Percentiles rank a stretch among this genome's conserved stretches.
Evolutionary conservation across 139 green algal genomes (phyloP).

Genomic region (Ulvella scutata): DNA sequence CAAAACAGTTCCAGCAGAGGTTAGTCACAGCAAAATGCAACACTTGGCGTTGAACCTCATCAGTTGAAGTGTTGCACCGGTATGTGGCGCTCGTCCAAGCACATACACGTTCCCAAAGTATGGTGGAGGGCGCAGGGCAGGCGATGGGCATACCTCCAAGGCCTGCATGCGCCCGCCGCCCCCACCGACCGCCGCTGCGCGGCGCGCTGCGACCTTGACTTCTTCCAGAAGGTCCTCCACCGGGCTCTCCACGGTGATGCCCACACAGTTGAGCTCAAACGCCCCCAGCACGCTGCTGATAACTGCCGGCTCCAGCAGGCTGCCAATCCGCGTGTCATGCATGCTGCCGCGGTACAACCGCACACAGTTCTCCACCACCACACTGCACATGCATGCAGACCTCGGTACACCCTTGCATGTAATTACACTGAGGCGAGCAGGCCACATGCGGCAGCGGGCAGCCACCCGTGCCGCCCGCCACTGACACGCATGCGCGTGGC

Average conservation of each 20-base stretch:
- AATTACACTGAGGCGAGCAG: neutral
- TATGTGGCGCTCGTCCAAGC: no score
- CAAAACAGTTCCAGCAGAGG: no score
- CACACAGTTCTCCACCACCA: neutral
- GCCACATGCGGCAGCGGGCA: neutral
- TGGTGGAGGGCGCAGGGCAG: no score
- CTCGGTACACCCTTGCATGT: neutral
- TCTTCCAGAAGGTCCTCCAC: neutral
- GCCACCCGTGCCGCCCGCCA: neutral
- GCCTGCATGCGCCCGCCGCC: no score
- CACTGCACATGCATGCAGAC: neutral
- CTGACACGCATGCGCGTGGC: no score
- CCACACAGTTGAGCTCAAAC: conserved; percentile 1
- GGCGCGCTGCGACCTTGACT: neutral
- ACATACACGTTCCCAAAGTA: no score
- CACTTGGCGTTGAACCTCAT: no score
- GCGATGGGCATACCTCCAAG: no score
- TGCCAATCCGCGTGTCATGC: neutral
- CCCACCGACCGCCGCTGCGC: no score
- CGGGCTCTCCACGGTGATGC: neutral
- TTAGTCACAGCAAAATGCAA: no score
- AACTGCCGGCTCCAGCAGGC: neutral
- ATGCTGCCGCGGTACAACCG: neutral
- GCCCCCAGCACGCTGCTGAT: neutral
- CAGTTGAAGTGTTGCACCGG: no score